These are phyloP conservation scores for Candida coleopterorum DNA, from an alignment of 805 yeast genomes.

Conservation along the genomic window DNA sequence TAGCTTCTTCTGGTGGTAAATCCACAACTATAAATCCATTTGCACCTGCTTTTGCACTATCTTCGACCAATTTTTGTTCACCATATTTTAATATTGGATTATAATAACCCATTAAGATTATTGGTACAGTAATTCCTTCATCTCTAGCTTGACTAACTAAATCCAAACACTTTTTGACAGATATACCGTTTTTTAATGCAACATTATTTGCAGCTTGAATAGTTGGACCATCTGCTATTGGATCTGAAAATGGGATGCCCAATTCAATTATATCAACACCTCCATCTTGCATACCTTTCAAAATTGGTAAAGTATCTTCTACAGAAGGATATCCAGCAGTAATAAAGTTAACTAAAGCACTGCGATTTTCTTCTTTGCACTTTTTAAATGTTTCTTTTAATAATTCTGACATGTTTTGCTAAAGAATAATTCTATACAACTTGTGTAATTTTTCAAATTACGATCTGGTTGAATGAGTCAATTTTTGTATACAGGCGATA, in stretches of 20 bases:
- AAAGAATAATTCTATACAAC: neutral
- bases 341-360: conserved; percentile 85
- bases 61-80: conserved; percentile 74
- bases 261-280: conserved; percentile 94
- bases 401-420: conserved; percentile 43
- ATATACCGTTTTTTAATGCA: conserved; percentile 82
- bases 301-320: conserved; percentile 81
- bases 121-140: conserved; percentile 82
- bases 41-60: conserved; percentile 84
- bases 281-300: conserved; percentile 87
- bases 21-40: conserved; percentile 94
- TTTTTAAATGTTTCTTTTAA: conserved; percentile 56
- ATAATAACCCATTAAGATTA: conserved; percentile 95
- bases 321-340: conserved; percentile 93
- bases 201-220: conserved; percentile 82
- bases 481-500: neutral
- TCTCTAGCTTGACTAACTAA: conserved; percentile 71
- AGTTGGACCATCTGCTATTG: conserved; percentile 98
- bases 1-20: conserved; percentile 97
- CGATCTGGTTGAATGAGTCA: neutral
- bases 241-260: conserved; percentile 96
- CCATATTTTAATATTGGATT: conserved; percentile 91
- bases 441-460: neutral
- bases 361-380: conserved; percentile 64
- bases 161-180: conserved; percentile 64